A percentile compares a stretch with the other conserved stretches of the same genome.
Conservation (phyloP, 129 eudicot species). For the Sambucus nigra region DNA sequence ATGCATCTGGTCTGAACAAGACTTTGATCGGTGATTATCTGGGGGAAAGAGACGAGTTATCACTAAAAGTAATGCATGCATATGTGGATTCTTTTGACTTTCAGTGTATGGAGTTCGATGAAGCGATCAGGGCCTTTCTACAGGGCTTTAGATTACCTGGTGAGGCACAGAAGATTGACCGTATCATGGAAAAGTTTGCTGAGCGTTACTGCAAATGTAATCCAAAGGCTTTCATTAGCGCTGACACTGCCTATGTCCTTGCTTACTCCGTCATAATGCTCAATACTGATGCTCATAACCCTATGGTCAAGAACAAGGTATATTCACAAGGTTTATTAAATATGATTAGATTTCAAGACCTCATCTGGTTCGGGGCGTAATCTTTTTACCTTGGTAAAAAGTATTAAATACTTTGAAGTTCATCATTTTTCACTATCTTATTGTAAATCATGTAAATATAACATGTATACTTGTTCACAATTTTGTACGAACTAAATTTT, state of each 20-base stretch:
- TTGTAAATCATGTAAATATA: not conserved
- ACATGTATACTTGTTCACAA: no score
- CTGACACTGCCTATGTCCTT: conserved; percentile 97
- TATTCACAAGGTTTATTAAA: conserved; percentile 7
- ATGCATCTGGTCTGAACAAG: conserved; percentile 78
- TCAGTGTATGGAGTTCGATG: conserved; percentile 84
- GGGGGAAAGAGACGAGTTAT: conserved; percentile 90
- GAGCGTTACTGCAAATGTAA: conserved; percentile 97
- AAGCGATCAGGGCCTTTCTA: conserved; percentile 77
- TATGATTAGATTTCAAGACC: not conserved
- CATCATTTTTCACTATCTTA: not conserved
- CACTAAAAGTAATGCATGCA: conserved; percentile 92
- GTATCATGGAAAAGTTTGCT: conserved; percentile 98
- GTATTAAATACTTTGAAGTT: conserved; percentile 2
- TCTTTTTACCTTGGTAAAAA: not conserved
- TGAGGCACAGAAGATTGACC: conserved; percentile 98
- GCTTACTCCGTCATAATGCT: conserved; percentile 94
- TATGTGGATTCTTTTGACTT: conserved; percentile 94
- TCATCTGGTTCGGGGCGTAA: not conserved
- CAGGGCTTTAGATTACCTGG: conserved; percentile 96
- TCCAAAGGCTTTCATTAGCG: conserved; percentile 86
- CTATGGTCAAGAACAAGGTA: conserved; percentile 98
- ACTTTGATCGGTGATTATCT: conserved; percentile 90
- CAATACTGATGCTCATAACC: conserved; percentile 97
- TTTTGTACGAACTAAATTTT: no score